Evolutionary conservation across 768 basidiomycete species (phyloP), one percentile per base, ranked within the genome.

Genomic region (Rhodotorula taiwanensis): DNA sequence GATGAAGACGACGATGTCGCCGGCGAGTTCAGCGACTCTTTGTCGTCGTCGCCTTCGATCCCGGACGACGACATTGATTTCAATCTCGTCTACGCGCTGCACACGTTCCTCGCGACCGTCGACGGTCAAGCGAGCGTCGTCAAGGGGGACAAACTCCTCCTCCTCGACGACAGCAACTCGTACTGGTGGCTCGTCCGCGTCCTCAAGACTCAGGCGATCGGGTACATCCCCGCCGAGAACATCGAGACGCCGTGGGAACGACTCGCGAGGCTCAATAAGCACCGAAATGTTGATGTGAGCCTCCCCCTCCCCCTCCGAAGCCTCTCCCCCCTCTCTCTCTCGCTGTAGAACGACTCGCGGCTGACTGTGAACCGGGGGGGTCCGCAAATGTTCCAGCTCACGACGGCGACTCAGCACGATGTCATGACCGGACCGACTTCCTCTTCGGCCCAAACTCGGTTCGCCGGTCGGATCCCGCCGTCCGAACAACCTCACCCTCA

Each of bases 171-270:
- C 76, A 90, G 86, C 60, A 98, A 99, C 76, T 90, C 89, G 77
- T 99, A 99, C 78, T 98, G 95, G 95, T 98, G 95, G 95, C 87
- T 98, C 53, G 94, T 99, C 13, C 84, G 92, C 51, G 95, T 99
- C 14, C 84, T 99, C 67, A 98, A 97, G 79, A 97, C 94, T 13
- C 92, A 97, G 76, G 92, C 95, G 72, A 90, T 99, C 21, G 95
- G 95, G 0, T 99, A 99, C 76, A 98, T 99, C 53, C 95, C 95
- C 23, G 95, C 95, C 0, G 95, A 99, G 78, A 98, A 97, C 75
- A 97, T 99, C 70, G 95, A 99, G 76, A 99, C 95, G 0, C 95
- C 95, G 0, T 95, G 91, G 72, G 95, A 99, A 74, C 83, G 95
- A 41, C 82, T 98, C 10, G 95, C 95, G 0, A 80, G 95, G 60